Conservation (phyloP, 2,329 filamentous ascomycete species). For the Lomentospora prolificans region DNA sequence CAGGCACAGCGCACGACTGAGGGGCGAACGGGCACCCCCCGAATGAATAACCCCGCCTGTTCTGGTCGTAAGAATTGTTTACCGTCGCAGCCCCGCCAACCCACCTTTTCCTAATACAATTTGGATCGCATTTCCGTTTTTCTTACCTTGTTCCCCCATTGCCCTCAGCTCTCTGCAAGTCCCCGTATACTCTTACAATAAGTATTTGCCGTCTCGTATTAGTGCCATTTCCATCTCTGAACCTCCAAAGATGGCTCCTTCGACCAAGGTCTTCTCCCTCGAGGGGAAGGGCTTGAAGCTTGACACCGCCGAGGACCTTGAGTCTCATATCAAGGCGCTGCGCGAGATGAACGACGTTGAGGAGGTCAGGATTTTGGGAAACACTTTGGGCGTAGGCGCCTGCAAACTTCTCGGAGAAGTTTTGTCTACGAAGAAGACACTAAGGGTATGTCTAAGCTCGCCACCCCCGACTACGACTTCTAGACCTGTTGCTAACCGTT, state of each 20-base stretch:
- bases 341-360: constrained; percentile 64
- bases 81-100: constrained; percentile 6
- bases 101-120: background rate
- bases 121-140: background rate
- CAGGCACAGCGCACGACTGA: no score
- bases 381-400: constrained; percentile 84
- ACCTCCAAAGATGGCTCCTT: constrained; percentile 33
- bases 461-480: background rate
- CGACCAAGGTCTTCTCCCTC: constrained; percentile 69
- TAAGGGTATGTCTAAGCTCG: constrained; percentile 47
- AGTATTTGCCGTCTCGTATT: no score
- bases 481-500: constrained; percentile 9
- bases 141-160: background rate
- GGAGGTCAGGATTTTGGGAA: constrained; percentile 78
- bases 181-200: background rate
- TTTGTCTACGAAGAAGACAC: constrained; percentile 71
- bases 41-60: constrained; percentile 1
- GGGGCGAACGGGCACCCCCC: no score
- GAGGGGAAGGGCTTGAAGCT: constrained; percentile 90
- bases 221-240: no score
- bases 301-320: constrained; percentile 76
- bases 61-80: background rate
- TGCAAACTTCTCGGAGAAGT: constrained; percentile 78
- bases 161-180: background rate
- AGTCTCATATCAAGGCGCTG: constrained; percentile 70